Percentiles rank a stretch among this genome's conserved stretches.
Evolutionary conservation across 2,329 filamentous ascomycete genomes (phyloP).

Genomic region (Macrophomina tecta): DNA sequence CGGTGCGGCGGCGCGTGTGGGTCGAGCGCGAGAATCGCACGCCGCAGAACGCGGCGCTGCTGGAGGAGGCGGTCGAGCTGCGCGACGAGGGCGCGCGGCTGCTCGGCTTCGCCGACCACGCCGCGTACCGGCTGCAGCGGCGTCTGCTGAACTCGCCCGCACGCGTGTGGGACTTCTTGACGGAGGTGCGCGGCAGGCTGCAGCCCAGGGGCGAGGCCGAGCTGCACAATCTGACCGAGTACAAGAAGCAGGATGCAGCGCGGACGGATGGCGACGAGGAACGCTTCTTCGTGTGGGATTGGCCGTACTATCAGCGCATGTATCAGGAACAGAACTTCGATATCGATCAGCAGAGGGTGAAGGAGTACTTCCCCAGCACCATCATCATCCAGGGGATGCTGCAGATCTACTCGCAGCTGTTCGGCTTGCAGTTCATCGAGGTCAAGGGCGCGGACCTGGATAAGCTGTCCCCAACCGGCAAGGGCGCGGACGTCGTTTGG

Average conservation of each 20-base stretch:
- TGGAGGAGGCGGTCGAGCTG: slow-evolving; percentile 56
- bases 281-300: slow-evolving; percentile 82
- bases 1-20: slow-evolving; percentile 50
- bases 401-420: slow-evolving; percentile 80
- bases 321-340: slow-evolving; percentile 81
- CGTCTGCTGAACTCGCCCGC: slow-evolving; percentile 61
- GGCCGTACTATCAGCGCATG: slow-evolving; percentile 77
- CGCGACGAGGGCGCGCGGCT: slow-evolving; percentile 58
- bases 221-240: slow-evolving; percentile 43
- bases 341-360: slow-evolving; percentile 78
- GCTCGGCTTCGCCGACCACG: slow-evolving; percentile 58
- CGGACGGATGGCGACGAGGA: slow-evolving; percentile 56
- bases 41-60: slow-evolving; percentile 53
- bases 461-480: slow-evolving; percentile 68
- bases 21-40: background rate
- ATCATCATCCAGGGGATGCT: slow-evolving; percentile 79
- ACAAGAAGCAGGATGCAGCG: slow-evolving; percentile 58
- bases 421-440: slow-evolving; percentile 81
- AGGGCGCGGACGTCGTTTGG: slow-evolving; percentile 76
- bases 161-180: slow-evolving; percentile 59
- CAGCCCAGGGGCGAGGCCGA: slow-evolving; percentile 50
- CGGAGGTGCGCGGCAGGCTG: slow-evolving; percentile 51
- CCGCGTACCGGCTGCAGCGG: slow-evolving; percentile 59
- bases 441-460: slow-evolving; percentile 68
- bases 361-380: slow-evolving; percentile 81